Conservation (phyloP, 73 alveolate species). For the Paramecium tetraurelia region DNA sequence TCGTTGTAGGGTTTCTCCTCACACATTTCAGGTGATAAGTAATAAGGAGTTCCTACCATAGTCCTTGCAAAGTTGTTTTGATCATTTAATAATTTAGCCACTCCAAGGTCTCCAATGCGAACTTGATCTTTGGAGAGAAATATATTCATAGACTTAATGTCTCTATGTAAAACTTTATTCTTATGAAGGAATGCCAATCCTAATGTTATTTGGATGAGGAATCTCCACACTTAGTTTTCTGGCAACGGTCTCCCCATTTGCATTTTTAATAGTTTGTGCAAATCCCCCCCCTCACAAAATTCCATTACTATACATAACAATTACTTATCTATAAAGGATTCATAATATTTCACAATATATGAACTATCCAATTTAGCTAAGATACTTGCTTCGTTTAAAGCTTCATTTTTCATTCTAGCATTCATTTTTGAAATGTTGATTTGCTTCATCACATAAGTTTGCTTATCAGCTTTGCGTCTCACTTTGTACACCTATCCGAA, state of each 20-base stretch:
- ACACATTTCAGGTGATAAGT: conserved; percentile 97
- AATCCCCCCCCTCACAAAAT: conserved; percentile 92
- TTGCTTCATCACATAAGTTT: conserved; percentile 58
- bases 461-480: conserved; percentile 58
- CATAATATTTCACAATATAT: conserved; percentile 83
- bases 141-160: conserved; percentile 83
- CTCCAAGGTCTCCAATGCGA: conserved; percentile 92
- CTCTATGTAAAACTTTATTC: conserved; percentile 82
- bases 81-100: conserved; percentile 63
- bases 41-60: conserved; percentile 94
- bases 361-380: conserved; percentile 75
- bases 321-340: conserved; percentile 79
- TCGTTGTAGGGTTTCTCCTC: conserved; percentile 86
- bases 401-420: conserved; percentile 67
- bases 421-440: conserved; percentile 61
- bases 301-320: conserved; percentile 85
- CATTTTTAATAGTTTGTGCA: conserved; percentile 70
- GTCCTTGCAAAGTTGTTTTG: conserved; percentile 61
- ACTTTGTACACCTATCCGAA: conserved; percentile 74
- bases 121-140: conserved; percentile 76
- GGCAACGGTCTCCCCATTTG: conserved; percentile 65
- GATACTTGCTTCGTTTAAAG: conserved; percentile 87
- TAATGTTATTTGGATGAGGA: conserved; percentile 79
- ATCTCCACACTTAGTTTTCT: conserved; percentile 88
- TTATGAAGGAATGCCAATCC: conserved; percentile 88